Percentiles rank a stretch among this genome's conserved stretches.
Evolutionary conservation across 73 alveolate species (phyloP).

Genomic region (Paramecium bursaria): DNA sequence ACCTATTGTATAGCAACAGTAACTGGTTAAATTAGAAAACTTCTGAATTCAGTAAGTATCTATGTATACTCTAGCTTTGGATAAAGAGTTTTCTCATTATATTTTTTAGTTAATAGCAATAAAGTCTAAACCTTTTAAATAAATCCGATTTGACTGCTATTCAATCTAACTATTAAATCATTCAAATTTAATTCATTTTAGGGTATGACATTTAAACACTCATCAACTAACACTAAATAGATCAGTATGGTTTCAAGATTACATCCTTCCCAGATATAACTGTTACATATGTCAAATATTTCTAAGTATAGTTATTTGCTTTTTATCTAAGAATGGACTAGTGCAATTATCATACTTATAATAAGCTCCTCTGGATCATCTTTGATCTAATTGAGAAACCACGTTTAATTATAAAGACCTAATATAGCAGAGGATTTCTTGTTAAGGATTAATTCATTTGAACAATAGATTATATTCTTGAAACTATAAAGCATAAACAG

Average conservation of each 20-base stretch:
- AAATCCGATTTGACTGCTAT: conserved; percentile 22
- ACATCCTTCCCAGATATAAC: conserved; percentile 49
- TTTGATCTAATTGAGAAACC: conserved; percentile 19
- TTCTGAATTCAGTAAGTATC: conserved; percentile 30
- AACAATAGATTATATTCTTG: neutral
- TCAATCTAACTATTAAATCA: conserved; percentile 32
- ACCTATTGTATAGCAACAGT: neutral
- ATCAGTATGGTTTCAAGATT: conserved; percentile 34
- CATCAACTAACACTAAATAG: conserved; percentile 4
- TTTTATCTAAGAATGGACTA: neutral
- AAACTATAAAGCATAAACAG: neutral
- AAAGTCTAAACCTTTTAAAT: conserved; percentile 8
- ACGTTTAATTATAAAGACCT: conserved; percentile 26
- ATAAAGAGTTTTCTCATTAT: neutral
- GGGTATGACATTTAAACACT: conserved; percentile 20
- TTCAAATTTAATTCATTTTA: neutral
- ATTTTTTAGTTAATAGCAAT: conserved; percentile 13
- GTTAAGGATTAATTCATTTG: neutral
- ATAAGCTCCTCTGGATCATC: conserved; percentile 50
- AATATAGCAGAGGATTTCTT: neutral
- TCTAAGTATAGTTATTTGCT: neutral
- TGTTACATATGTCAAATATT: conserved; percentile 24
- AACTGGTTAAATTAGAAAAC: conserved; percentile 19
- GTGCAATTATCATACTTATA: conserved; percentile 2
- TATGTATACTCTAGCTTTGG: conserved; percentile 1